Evolutionary conservation across 164 flowering plant species (phyloP).

Genomic region (Sextonia rubra): DNA sequence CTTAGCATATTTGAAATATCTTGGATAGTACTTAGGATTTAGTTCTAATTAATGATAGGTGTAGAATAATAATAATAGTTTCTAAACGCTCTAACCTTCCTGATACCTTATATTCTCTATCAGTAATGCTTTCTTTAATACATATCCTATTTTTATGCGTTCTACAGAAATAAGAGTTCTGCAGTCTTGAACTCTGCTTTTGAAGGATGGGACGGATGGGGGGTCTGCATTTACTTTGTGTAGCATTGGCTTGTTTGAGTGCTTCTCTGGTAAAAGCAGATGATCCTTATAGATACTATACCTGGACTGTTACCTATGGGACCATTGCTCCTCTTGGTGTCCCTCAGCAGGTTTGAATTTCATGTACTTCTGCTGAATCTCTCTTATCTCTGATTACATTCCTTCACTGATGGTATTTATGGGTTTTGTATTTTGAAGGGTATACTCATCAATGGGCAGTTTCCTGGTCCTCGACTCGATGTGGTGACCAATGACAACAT

Average conservation of each 20-base stretch:
- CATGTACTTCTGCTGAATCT: neutral
- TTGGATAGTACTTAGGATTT: too few species aligned
- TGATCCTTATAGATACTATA: slow-evolving; percentile 59
- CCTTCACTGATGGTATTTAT: neutral
- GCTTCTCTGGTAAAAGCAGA: slow-evolving; percentile 48
- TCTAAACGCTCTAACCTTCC: too few species aligned
- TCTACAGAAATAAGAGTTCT: neutral
- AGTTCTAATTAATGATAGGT: too few species aligned
- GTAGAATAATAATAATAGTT: too few species aligned
- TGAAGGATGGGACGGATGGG: slow-evolving; percentile 2
- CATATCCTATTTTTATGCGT: too few species aligned
- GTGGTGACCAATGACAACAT: slow-evolving; percentile 88
- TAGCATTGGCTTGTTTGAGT: slow-evolving; percentile 34
- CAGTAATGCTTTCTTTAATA: too few species aligned
- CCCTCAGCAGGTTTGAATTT: slow-evolving; percentile 63
- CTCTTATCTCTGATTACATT: too few species aligned
- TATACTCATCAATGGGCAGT: slow-evolving; percentile 94
- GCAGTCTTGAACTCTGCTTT: neutral
- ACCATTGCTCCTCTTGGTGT: slow-evolving; percentile 65
- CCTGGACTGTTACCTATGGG: slow-evolving; percentile 89
- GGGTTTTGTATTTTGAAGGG: slow-evolving; percentile 42
- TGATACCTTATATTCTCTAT: too few species aligned
- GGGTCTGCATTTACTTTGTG: neutral
- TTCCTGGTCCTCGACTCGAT: slow-evolving; percentile 89
- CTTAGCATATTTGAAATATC: too few species aligned